Evolutionary conservation across 768 basidiomycete species (phyloP).

Genomic region (Mycena maculata): DNA sequence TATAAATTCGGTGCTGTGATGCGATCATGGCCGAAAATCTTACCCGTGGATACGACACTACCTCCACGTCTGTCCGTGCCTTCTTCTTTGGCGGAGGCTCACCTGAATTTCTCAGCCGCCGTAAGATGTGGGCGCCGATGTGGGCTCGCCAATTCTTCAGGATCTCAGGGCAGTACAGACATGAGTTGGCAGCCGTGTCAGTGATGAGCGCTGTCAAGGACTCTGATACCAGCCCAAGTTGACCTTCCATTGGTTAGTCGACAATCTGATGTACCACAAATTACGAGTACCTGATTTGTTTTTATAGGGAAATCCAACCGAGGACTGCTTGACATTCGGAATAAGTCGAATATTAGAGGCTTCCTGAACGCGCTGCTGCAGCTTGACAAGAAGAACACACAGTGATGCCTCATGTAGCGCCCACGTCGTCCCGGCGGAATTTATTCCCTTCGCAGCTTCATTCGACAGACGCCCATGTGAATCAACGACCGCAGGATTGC

Average conservation of each 20-base stretch:
- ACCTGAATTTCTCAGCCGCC: background rate
- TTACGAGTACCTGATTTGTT: background rate
- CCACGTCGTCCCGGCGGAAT: background rate
- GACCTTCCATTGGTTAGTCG: background rate
- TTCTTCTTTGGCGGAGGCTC: background rate
- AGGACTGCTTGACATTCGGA: background rate
- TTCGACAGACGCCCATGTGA: background rate
- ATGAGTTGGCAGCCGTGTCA: background rate
- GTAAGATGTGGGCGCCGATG: background rate
- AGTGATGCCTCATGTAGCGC: background rate
- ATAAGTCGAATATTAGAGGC: background rate
- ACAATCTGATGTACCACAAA: background rate
- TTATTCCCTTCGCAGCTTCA: background rate
- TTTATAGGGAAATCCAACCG: background rate
- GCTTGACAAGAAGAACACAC: background rate
- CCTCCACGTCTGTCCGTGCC: no score
- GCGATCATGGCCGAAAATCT: background rate
- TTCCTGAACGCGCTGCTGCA: background rate
- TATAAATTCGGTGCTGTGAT: background rate
- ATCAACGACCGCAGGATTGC: background rate
- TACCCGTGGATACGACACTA: background rate
- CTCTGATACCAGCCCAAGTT: background rate
- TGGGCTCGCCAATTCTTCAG: constrained; percentile 5
- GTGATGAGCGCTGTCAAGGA: background rate
- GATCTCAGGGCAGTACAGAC: background rate